These are phyloP conservation scores for Tuber magnatum DNA, from an alignment of 495 filamentous ascomycete genomes.

Conservation along the genomic window DNA sequence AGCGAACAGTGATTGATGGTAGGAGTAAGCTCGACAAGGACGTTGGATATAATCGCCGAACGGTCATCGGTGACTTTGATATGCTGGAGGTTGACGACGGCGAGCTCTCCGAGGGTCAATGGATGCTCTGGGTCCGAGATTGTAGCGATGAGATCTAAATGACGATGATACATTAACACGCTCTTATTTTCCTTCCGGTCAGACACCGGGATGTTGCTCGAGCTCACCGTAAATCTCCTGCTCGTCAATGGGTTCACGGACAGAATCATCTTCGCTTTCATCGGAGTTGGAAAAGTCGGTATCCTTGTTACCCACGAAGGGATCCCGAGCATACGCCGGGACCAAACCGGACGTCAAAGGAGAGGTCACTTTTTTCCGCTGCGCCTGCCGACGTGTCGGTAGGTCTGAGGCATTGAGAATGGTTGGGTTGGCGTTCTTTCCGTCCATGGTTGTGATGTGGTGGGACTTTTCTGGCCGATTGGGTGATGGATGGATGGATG, in stretches of 20 bases:
- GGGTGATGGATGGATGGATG: neutral
- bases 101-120: slow-evolving; percentile 80
- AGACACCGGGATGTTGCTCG: neutral
- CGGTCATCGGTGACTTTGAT: slow-evolving; percentile 64
- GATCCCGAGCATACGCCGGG: slow-evolving; percentile 51
- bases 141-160: slow-evolving; percentile 76
- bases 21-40: slow-evolving; percentile 76
- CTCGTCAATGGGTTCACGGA: slow-evolving; percentile 78
- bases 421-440: slow-evolving; percentile 89
- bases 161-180: neutral
- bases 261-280: slow-evolving; percentile 54
- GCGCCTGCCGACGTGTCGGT: slow-evolving; percentile 61
- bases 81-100: slow-evolving; percentile 88
- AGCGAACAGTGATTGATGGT: slow-evolving; percentile 95
- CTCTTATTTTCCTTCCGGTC: neutral
- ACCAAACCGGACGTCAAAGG: slow-evolving; percentile 43
- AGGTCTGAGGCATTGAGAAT: slow-evolving; percentile 85
- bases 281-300: slow-evolving; percentile 43
- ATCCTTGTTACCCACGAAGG: slow-evolving; percentile 45
- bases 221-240: slow-evolving; percentile 87
- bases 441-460: slow-evolving; percentile 31
- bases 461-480: neutral
- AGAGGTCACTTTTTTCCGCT: slow-evolving; percentile 36
- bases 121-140: slow-evolving; percentile 97
- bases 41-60: slow-evolving; percentile 47